Conservation (phyloP, 2,329 filamentous ascomycete genomes). For the Monosporascus ibericus region DNA sequence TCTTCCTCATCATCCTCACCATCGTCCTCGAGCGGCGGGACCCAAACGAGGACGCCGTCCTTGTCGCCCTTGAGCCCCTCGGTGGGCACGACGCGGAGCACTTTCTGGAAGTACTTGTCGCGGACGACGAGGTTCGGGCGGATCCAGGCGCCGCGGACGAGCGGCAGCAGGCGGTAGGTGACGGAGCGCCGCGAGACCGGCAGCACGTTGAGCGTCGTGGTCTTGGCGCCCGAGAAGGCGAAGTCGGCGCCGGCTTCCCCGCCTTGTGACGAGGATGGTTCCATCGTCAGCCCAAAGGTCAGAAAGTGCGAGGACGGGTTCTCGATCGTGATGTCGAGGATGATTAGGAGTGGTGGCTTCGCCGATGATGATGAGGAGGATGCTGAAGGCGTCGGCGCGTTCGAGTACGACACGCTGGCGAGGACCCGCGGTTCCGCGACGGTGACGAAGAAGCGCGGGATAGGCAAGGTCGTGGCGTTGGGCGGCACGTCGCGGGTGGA, state of each 20-base stretch:
- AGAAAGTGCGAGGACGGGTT: conserved; percentile 93
- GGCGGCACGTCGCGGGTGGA: conserved; percentile 18
- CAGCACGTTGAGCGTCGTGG: conserved; percentile 71
- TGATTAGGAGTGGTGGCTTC: conserved; percentile 30
- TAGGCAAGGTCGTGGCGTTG: conserved; percentile 64
- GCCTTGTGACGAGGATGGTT: conserved; percentile 43
- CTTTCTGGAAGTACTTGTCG: conserved; percentile 92
- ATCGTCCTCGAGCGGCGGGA: conserved; percentile 38
- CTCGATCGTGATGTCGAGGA: conserved; percentile 64
- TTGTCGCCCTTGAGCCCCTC: conserved; percentile 63
- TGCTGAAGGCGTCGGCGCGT: conserved; percentile 19
- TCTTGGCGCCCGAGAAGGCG: conserved; percentile 85
- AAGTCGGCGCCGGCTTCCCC: conserved; percentile 65
- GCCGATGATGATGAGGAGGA: conserved; percentile 24
- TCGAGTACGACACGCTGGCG: conserved; percentile 44
- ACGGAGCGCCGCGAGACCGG: conserved; percentile 71
- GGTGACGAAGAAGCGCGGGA: conserved; percentile 75
- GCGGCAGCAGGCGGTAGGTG: conserved; percentile 69
- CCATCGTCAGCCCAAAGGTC: conserved; percentile 88
- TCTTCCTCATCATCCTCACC: conserved; percentile 14
- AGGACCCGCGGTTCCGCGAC: conserved; percentile 84
- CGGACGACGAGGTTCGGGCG: conserved; percentile 68
- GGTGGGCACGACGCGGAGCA: conserved; percentile 72
- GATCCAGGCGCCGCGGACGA: conserved; percentile 61
- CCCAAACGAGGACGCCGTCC: conserved; percentile 59